Evolutionary conservation across 148 eudicot species (phyloP).

Genomic region (Rhododendron molle): DNA sequence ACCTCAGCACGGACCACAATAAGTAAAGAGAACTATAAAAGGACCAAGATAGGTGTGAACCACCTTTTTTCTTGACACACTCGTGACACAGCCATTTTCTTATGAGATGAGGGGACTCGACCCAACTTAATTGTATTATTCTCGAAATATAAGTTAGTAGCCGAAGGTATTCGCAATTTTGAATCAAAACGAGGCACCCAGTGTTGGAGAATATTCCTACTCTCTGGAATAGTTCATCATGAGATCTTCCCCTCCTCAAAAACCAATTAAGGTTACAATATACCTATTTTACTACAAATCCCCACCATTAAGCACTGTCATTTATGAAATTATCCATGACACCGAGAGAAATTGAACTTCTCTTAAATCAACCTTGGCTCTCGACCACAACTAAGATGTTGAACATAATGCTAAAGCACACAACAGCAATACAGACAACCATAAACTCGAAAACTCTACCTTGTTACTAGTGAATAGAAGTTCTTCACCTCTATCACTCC

Average conservation of each 20-base stretch:
- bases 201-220: not conserved
- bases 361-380: not conserved
- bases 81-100: not conserved
- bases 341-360: not conserved
- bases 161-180: too few relatives aligned
- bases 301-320: not conserved
- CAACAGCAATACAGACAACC: not conserved
- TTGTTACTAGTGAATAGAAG: slow-evolving; percentile 82
- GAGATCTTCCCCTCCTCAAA: not conserved
- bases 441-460: slow-evolving; percentile 30
- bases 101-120: not conserved
- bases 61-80: not conserved
- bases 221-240: not conserved
- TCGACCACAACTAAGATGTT: not conserved
- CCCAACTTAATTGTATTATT: not conserved
- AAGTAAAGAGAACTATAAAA: not conserved
- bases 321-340: slow-evolving; percentile 8
- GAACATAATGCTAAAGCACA: not conserved
- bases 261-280: not conserved
- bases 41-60: not conserved
- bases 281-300: not conserved
- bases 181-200: not conserved
- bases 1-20: not conserved
- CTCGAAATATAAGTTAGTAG: not conserved
- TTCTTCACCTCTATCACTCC: slow-evolving; percentile 82